Conservation (phyloP, 768 basidiomycete genomes). For the Chalciporus piperatus region DNA sequence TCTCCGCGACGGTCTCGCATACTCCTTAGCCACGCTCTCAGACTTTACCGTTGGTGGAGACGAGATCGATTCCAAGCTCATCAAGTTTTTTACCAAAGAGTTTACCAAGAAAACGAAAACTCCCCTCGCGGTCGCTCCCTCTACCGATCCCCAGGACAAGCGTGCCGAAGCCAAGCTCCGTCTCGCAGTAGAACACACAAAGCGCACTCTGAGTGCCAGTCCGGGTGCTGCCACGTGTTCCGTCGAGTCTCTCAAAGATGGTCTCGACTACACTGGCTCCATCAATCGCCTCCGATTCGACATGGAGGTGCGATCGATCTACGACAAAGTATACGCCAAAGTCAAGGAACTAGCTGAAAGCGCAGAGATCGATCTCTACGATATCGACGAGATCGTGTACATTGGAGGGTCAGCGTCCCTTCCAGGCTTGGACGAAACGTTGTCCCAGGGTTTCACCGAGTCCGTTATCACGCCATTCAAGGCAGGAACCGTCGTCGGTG, state of each 20-base stretch:
- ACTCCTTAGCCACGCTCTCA: slow-evolving; percentile 55
- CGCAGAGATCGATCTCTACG: slow-evolving; percentile 56
- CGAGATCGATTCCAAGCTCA: slow-evolving; percentile 74
- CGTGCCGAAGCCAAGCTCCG: slow-evolving; percentile 93
- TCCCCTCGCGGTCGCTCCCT: slow-evolving; percentile 60
- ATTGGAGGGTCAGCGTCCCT: slow-evolving; percentile 73
- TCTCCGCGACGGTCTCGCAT: slow-evolving; percentile 70
- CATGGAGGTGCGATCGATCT: slow-evolving; percentile 58
- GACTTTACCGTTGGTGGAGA: slow-evolving; percentile 55
- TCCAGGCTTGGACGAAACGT: slow-evolving; percentile 68
- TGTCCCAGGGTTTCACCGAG: slow-evolving; percentile 55
- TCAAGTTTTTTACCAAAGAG: slow-evolving; percentile 91
- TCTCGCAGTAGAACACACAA: slow-evolving; percentile 91
- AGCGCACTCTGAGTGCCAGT: slow-evolving; percentile 86
- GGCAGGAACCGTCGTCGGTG: slow-evolving; percentile 62
- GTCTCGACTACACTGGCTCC: slow-evolving; percentile 80
- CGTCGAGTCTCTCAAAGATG: slow-evolving; percentile 93
- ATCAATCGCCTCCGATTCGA: slow-evolving; percentile 59
- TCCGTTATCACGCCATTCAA: slow-evolving; percentile 64
- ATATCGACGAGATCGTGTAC: slow-evolving; percentile 78
- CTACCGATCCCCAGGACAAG: slow-evolving; percentile 57
- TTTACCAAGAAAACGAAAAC: slow-evolving; percentile 96
- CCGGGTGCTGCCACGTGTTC: slow-evolving; percentile 86
- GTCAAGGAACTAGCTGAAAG: slow-evolving; percentile 51
- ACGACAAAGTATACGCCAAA: slow-evolving; percentile 50